phyloP scores from a whole-genome alignment of 805 yeast species.

The Wickerhamiella qilinensis region DNA sequence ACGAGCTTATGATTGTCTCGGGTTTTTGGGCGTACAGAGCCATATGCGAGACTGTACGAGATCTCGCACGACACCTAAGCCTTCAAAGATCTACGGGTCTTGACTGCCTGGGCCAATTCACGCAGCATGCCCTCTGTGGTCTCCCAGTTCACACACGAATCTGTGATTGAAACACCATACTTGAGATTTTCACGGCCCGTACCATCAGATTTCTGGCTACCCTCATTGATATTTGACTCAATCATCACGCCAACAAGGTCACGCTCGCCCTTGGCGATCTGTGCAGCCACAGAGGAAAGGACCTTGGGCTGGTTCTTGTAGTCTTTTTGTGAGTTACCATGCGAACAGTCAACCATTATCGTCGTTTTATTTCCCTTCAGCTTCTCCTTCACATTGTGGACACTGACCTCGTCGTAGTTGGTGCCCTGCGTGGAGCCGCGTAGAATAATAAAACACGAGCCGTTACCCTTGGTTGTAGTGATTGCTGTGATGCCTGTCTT shows the following conservation, averaged over 20 bases:
- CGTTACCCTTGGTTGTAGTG: slow-evolving; percentile 87
- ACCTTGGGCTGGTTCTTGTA: slow-evolving; percentile 89
- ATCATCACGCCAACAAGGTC: slow-evolving; percentile 90
- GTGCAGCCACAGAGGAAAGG: slow-evolving; percentile 60
- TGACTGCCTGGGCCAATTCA: slow-evolving; percentile 63
- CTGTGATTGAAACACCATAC: slow-evolving; percentile 94
- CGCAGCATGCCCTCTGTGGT: slow-evolving; percentile 59
- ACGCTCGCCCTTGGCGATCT: slow-evolving; percentile 56
- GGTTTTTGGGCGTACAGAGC: no score
- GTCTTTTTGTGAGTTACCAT: slow-evolving; percentile 85
- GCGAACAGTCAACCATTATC: slow-evolving; percentile 95
- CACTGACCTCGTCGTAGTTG: slow-evolving; percentile 66
- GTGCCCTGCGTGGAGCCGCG: slow-evolving; percentile 95
- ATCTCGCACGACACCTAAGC: no score
- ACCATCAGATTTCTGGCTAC: slow-evolving; percentile 76
- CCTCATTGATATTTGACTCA: slow-evolving; percentile 81
- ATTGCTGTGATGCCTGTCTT: slow-evolving; percentile 95
- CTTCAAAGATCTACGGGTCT: slow-evolving; percentile 43
- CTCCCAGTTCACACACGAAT: slow-evolving; percentile 90
- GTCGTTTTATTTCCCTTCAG: slow-evolving; percentile 28
- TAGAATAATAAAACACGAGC: slow-evolving; percentile 75
- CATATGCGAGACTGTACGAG: no score
- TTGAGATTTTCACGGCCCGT: slow-evolving; percentile 57
- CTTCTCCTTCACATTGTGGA: slow-evolving; percentile 31
- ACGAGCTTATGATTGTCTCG: no score